Conservation (phyloP, 2,329 filamentous ascomycete genomes). For the Sclerotinia subarctica region DNA sequence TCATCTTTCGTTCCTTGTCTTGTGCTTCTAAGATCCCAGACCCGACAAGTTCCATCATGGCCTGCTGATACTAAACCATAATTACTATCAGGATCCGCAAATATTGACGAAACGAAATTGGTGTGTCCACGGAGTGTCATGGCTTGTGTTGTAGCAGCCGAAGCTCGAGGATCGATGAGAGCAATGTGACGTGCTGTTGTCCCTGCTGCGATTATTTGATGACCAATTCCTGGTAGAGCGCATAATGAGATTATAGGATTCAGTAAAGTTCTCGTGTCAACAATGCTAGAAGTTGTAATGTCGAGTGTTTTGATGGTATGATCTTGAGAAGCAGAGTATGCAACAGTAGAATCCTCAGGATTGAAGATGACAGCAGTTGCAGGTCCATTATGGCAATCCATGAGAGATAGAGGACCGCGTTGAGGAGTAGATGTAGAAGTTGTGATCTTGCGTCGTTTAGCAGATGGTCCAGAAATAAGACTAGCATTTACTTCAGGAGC, state of each 20-base stretch:
- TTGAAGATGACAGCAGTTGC: slow-evolving; percentile 84
- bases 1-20: slow-evolving; percentile 58
- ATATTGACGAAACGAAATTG: slow-evolving; percentile 61
- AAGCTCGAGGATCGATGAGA: slow-evolving; percentile 83
- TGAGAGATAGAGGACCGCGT: slow-evolving; percentile 73
- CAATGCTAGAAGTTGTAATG: slow-evolving; percentile 72
- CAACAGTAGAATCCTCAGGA: slow-evolving; percentile 77
- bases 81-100: slow-evolving; percentile 56
- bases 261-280: slow-evolving; percentile 79
- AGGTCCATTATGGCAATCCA: slow-evolving; percentile 66
- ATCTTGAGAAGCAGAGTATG: slow-evolving; percentile 88
- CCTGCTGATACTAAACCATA: slow-evolving; percentile 86
- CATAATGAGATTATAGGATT: slow-evolving; percentile 79
- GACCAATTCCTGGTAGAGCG: slow-evolving; percentile 61
- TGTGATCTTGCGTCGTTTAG: slow-evolving; percentile 72
- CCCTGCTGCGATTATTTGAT: slow-evolving; percentile 62
- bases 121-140: slow-evolving; percentile 91
- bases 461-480: slow-evolving; percentile 62
- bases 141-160: slow-evolving; percentile 70
- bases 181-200: slow-evolving; percentile 85
- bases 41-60: slow-evolving; percentile 85
- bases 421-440: slow-evolving; percentile 55
- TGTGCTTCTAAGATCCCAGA: slow-evolving; percentile 86
- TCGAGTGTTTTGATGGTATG: slow-evolving; percentile 90
- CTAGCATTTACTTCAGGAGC: slow-evolving; percentile 70